A percentile compares a stretch with the other conserved stretches of the same genome.
phyloP scores from a whole-genome alignment of 345 rosid species.

The Boechera stricta region DNA sequence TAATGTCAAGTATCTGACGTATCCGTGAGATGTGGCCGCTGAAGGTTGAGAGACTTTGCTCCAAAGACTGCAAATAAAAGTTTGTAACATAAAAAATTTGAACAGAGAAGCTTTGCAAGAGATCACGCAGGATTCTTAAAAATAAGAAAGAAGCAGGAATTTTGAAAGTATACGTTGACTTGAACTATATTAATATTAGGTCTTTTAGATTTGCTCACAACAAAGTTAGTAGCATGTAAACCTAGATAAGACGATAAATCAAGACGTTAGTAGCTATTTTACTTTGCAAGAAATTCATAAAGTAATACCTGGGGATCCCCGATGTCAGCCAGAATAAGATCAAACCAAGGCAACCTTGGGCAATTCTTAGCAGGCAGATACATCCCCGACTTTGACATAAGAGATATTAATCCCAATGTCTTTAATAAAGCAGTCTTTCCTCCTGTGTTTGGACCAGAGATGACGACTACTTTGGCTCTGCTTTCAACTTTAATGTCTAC shows the following conservation, averaged over 20 bases:
- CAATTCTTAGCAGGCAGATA: constrained; percentile 79
- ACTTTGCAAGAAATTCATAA: constrained; percentile 30
- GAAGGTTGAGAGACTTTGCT: constrained; percentile 90
- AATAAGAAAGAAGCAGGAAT: background rate
- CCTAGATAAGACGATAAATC: background rate
- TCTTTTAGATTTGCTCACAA: background rate
- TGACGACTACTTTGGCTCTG: constrained; percentile 76
- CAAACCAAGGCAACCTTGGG: constrained; percentile 95
- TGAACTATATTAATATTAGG: background rate
- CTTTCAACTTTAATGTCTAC: constrained; percentile 72
- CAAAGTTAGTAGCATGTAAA: constrained; percentile 1
- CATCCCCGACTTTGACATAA: constrained; percentile 92
- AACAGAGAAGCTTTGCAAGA: constrained; percentile 18
- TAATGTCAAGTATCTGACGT: constrained; percentile 68
- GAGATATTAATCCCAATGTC: constrained; percentile 82
- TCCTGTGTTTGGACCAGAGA: constrained; percentile 95
- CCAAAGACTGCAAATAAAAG: constrained; percentile 74
- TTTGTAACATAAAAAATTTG: background rate
- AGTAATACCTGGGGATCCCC: constrained; percentile 93
- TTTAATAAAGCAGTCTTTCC: constrained; percentile 98
- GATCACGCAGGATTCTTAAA: background rate
- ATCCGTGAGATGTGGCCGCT: constrained; percentile 86
- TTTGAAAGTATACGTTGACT: background rate
- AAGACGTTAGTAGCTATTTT: background rate
- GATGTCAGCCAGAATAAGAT: constrained; percentile 87